phyloP scores from a whole-genome alignment of 148 eudicot genomes.

The Salicornia ramosissima region DNA sequence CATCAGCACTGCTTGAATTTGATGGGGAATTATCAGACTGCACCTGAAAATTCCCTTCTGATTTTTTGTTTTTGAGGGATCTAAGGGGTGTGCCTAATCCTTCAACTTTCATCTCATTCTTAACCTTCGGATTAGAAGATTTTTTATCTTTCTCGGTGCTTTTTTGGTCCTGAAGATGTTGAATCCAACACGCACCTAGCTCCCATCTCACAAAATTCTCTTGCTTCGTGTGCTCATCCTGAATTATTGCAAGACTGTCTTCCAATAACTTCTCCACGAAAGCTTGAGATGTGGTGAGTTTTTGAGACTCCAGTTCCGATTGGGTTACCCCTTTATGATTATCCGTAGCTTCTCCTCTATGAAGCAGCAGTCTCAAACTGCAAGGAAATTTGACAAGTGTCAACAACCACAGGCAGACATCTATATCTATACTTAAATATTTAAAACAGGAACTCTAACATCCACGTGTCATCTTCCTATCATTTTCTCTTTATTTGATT shows the following conservation, averaged over 20 bases:
- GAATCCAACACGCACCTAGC: slow-evolving; percentile 99
- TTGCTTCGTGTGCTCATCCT: slow-evolving; percentile 54
- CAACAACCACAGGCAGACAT: background rate
- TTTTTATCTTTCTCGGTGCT: slow-evolving; percentile 84
- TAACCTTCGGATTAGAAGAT: slow-evolving; percentile 55
- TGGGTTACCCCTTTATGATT: slow-evolving; percentile 33
- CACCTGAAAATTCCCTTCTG: slow-evolving; percentile 42
- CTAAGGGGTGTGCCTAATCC: slow-evolving; percentile 93
- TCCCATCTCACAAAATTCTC: slow-evolving; percentile 89
- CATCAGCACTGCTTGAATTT: slow-evolving; percentile 32
- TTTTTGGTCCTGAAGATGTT: slow-evolving; percentile 95
- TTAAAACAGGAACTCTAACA: no score
- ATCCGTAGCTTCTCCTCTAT: slow-evolving; percentile 51
- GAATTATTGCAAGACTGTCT: slow-evolving; percentile 70
- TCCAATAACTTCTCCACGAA: slow-evolving; percentile 68
- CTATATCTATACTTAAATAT: no score
- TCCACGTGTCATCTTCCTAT: no score
- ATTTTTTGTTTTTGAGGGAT: slow-evolving; percentile 79
- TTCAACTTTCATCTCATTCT: slow-evolving; percentile 90
- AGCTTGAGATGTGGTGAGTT: slow-evolving; percentile 40
- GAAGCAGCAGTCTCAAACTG: slow-evolving; percentile 94
- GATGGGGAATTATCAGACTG: slow-evolving; percentile 38
- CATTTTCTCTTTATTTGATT: no score
- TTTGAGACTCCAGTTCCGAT: slow-evolving; percentile 44
- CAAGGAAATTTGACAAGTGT: slow-evolving; percentile 19